Evolutionary conservation across 176 grass and related monocot genomes (phyloP), one percentile per base, ranked within the genome.

Genomic region (Oryza meyeriana): DNA sequence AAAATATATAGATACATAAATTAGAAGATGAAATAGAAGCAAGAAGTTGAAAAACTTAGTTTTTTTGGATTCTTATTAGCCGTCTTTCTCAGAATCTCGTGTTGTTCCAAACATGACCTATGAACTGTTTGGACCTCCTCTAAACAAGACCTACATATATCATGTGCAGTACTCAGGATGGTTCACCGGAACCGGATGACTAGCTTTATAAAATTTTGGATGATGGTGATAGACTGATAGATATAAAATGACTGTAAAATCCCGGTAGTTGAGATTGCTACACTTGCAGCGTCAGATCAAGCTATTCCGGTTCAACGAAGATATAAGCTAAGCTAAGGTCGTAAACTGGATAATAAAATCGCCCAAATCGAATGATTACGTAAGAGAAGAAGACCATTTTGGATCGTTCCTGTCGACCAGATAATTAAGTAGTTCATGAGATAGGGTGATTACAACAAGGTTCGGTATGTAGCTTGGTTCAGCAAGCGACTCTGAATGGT

Each of bases 181-280:
- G 34, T 65, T 79, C 68, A 88, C 34, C 28, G 67, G 75, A 88
- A 79, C 75, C 81, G 18, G 69, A 84, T 22, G 58, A 79, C 10
- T 22, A 22, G 4, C 5, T 9, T 33, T 38, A 36, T 38, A 55
- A 55, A 52, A 25, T 24, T 10, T 59, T 59, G n/a, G 55, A 25
- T 59, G 55, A 59, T 59, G 9, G n/a, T 59, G 55, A 55, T 55
- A 55, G 17, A n/a, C n/a, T n/a, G n/a, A 42, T 42, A 12, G 11
- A 25, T 24, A 8, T 24, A 33, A 1, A 40, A 32, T 36, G 36
- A 6, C 1, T 35, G 33, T 28, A 8, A 59, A 41, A 59, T 69
- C 44, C 47, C 47, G 24, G 12, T 35, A 10, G 55, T n/a, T 28
- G 25, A 61, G 66, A 71, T 41, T 35, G 33, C 34, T 71, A 9